A percentile compares a stretch with the other conserved stretches of the same genome.
These are phyloP conservation scores for Cryptosporidium sp. DNA, from an alignment of 169 alveolate genomes.

Conservation along the genomic window DNA sequence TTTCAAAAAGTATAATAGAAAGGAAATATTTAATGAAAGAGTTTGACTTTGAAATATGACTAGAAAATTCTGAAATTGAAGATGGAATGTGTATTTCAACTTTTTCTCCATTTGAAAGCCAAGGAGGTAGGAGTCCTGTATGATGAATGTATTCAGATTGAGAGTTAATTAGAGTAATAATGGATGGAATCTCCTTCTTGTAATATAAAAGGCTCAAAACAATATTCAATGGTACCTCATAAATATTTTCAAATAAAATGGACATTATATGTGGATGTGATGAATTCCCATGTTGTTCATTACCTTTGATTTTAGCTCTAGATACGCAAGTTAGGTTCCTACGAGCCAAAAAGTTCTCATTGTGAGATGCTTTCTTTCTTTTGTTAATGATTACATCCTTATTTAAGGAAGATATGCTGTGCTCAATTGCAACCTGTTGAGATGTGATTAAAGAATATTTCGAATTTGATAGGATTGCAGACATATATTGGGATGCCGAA, in stretches of 20 bases:
- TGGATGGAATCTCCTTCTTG: constrained; percentile 13
- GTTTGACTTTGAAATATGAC: constrained; percentile 37
- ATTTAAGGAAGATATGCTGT: constrained; percentile 27
- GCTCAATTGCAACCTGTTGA: constrained; percentile 10
- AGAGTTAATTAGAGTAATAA: constrained; percentile 12
- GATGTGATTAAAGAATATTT: constrained; percentile 10
- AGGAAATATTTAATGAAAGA: constrained; percentile 37
- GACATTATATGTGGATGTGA: background rate
- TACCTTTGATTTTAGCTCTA: background rate
- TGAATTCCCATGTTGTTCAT: background rate
- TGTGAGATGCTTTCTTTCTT: background rate
- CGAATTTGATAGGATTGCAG: background rate
- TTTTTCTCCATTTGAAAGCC: constrained; percentile 63
- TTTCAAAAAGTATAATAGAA: constrained; percentile 25
- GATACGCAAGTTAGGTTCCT: background rate
- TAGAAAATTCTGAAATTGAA: constrained; percentile 14
- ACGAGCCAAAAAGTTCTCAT: background rate
- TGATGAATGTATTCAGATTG: constrained; percentile 53
- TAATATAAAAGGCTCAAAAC: constrained; percentile 14
- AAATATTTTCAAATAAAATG: constrained; percentile 13
- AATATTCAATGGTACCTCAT: constrained; percentile 47
- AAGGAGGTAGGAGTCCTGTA: constrained; percentile 36
- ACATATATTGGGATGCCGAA: constrained; percentile 26
- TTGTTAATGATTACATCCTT: constrained; percentile 1
- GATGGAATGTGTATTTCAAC: constrained; percentile 30